These are phyloP conservation scores for Lepidium sativum DNA, from an alignment of 345 rosid genomes.

Conservation along the genomic window DNA sequence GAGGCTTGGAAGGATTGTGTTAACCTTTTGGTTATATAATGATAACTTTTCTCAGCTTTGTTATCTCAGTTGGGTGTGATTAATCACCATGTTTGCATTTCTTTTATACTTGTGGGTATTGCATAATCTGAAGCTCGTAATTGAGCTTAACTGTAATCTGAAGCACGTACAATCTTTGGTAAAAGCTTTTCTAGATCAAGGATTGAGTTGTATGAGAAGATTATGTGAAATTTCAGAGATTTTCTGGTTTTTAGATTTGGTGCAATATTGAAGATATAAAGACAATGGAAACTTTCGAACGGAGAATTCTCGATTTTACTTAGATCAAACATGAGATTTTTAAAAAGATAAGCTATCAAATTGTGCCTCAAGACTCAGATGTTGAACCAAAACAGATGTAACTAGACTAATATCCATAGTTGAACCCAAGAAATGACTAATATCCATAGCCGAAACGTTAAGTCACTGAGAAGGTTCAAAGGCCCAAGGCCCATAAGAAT, in stretches of 20 bases:
- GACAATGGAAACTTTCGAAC: background rate
- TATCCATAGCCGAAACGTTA: background rate
- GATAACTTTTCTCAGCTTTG: background rate
- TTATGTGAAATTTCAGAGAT: background rate
- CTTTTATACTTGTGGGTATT: background rate
- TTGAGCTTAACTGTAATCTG: background rate
- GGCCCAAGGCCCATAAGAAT: slow-evolving; percentile 7
- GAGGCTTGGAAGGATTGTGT: background rate
- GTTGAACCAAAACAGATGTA: background rate
- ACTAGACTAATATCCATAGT: background rate
- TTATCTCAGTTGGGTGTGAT: background rate
- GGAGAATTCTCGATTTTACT: background rate
- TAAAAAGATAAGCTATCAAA: background rate
- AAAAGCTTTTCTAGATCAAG: background rate
- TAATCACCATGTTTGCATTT: background rate
- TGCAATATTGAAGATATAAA: background rate
- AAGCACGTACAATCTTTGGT: background rate
- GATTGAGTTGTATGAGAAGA: background rate
- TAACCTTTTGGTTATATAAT: slow-evolving; percentile 12
- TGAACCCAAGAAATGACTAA: too few relatives aligned
- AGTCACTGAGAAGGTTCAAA: background rate
- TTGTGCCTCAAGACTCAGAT: background rate
- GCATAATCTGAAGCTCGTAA: background rate
- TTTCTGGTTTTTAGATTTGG: background rate
- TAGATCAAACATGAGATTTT: background rate